These are phyloP conservation scores for Coemansia sp. DNA, from an alignment of 371 early-diverging fungal genomes.

Conservation along the genomic window DNA sequence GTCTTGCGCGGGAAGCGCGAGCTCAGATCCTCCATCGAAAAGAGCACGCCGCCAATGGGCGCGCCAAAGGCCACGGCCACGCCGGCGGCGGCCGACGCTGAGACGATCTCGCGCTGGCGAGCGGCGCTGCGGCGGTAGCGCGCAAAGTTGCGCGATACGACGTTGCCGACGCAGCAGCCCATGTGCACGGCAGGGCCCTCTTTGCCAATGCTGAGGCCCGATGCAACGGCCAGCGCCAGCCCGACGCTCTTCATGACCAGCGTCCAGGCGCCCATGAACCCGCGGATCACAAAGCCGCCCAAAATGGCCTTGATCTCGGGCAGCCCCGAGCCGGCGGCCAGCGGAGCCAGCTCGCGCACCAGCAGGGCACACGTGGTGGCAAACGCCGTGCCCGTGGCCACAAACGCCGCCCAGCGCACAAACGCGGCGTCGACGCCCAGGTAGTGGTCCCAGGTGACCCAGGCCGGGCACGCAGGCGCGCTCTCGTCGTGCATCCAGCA, in stretches of 20 bases:
- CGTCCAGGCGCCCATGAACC: conserved; percentile 84
- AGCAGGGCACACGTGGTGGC: conserved; percentile 46
- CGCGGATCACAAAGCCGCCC: conserved; percentile 88
- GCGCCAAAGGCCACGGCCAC: conserved; percentile 91
- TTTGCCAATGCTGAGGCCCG: conserved; percentile 85
- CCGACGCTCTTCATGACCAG: conserved; percentile 83
- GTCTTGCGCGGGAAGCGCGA: conserved; percentile 90
- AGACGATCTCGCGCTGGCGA: conserved; percentile 80
- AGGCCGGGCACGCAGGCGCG: conserved; percentile 45
- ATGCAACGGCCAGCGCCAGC: conserved; percentile 77
- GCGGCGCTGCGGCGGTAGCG: conserved; percentile 81
- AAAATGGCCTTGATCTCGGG: conserved; percentile 94
- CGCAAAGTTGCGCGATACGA: conserved; percentile 72
- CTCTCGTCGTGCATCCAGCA: conserved; percentile 72
- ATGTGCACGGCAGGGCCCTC: conserved; percentile 97
- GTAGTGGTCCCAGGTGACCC: conserved; percentile 62
- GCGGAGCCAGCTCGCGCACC: conserved; percentile 48
- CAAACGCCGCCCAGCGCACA: conserved; percentile 43
- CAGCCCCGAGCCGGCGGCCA: conserved; percentile 90
- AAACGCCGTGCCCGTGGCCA: conserved; percentile 29
- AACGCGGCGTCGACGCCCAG: conserved; percentile 49
- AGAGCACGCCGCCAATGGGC: conserved; percentile 93
- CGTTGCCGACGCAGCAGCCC: conserved; percentile 86
- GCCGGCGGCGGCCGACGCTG: conserved; percentile 87
- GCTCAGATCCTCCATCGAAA: conserved; percentile 86